Evolutionary conservation across 2,329 filamentous ascomycete species (phyloP).

Genomic region (Fusarium humuli): DNA sequence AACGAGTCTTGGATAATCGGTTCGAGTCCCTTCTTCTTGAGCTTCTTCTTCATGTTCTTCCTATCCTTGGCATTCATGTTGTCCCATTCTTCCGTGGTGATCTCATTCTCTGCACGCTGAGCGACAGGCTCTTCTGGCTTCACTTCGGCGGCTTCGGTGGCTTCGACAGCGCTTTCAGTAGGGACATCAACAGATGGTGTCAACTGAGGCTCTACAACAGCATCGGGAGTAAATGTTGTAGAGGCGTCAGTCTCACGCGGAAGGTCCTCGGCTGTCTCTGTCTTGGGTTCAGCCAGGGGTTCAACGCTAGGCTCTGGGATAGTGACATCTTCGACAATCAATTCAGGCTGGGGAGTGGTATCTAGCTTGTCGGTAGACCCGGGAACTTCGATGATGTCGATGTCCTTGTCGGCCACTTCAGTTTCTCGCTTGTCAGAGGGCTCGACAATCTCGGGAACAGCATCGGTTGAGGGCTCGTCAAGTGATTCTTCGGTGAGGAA

Average conservation of each 20-base stretch:
- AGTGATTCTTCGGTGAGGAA: not conserved
- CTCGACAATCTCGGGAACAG: constrained; percentile 9
- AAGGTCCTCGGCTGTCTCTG: not conserved
- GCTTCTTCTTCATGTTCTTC: constrained; percentile 43
- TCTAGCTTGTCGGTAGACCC: not conserved
- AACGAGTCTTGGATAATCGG: constrained; percentile 31
- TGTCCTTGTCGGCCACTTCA: not conserved
- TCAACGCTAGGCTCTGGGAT: not conserved
- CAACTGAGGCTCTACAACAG: constrained; percentile 3
- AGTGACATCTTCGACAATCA: not conserved
- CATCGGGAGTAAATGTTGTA: constrained; percentile 5
- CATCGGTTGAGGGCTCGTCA: not conserved
- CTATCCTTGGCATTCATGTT: constrained; percentile 38
- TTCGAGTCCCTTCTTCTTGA: constrained; percentile 41
- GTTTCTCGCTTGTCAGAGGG: not conserved
- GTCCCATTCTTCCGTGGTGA: constrained; percentile 39
- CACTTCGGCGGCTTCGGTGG: not conserved
- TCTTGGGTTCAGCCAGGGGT: not conserved
- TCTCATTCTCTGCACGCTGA: constrained; percentile 40
- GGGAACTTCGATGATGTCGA: not conserved
- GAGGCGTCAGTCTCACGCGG: not conserved
- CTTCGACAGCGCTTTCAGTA: not conserved
- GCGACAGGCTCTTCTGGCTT: not conserved
- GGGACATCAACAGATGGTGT: constrained; percentile 4
- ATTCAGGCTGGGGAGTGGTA: not conserved